These are phyloP conservation scores for Epichloe hybrida DNA, from an alignment of 2,329 filamentous ascomycete species.

Conservation along the genomic window DNA sequence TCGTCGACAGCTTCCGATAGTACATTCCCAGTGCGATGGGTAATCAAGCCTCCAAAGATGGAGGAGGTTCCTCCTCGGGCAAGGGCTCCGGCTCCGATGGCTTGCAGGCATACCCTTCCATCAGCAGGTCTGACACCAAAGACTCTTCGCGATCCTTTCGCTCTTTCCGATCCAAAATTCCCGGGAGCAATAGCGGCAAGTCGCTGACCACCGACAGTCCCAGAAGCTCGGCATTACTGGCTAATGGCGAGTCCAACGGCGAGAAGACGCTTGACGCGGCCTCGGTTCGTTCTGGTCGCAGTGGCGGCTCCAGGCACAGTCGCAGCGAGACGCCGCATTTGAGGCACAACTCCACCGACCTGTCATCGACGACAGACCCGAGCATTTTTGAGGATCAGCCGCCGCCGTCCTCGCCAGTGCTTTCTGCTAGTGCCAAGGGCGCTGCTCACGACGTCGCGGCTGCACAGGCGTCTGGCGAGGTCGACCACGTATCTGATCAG, in stretches of 20 bases:
- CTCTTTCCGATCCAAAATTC: conserved; percentile 79
- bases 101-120: conserved; percentile 79
- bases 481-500: conserved; percentile 86
- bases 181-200: conserved; percentile 41
- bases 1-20: neutral
- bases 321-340: conserved; percentile 30
- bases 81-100: conserved; percentile 37
- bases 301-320: conserved; percentile 33
- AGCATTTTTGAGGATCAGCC: conserved; percentile 39
- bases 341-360: conserved; percentile 28
- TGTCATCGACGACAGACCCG: conserved; percentile 26
- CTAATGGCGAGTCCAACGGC: conserved; percentile 39
- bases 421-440: conserved; percentile 59
- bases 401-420: conserved; percentile 61
- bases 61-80: conserved; percentile 28
- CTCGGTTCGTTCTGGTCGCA: conserved; percentile 60
- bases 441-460: conserved; percentile 67
- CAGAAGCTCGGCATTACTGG: conserved; percentile 55
- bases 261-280: conserved; percentile 57
- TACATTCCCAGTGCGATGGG: conserved; percentile 41
- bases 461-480: conserved; percentile 76
- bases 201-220: conserved; percentile 60
- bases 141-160: conserved; percentile 81
- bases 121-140: conserved; percentile 84
- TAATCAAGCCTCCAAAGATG: conserved; percentile 57